These are phyloP conservation scores for Pestalotiopsis sp. DNA, from an alignment of 2,329 filamentous ascomycete species.

Conservation along the genomic window DNA sequence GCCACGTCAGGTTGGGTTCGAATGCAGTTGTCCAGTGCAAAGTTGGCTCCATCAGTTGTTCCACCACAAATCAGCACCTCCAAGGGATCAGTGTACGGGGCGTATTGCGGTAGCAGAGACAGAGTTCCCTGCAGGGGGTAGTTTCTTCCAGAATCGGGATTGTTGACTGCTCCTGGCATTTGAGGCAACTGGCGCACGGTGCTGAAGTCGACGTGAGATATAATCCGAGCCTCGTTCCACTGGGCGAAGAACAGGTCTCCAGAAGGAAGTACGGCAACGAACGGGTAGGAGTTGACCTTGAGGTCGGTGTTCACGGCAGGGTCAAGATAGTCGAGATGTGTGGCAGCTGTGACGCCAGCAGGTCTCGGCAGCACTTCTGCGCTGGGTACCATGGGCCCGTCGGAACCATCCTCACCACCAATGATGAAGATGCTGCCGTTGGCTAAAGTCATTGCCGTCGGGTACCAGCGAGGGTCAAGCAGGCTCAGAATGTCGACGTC, in stretches of 20 bases:
- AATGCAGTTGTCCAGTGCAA: conserved; percentile 62
- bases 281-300: conserved; percentile 64
- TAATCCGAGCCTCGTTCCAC: conserved; percentile 60
- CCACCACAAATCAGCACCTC: conserved; percentile 59
- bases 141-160: conserved; percentile 53
- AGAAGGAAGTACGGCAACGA: conserved; percentile 52
- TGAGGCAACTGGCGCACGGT: conserved; percentile 54
- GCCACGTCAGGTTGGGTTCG: conserved; percentile 53
- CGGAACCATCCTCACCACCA: conserved; percentile 55
- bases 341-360: conserved; percentile 36
- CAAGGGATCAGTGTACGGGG: conserved; percentile 52
- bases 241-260: conserved; percentile 60
- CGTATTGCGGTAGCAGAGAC: conserved; percentile 55
- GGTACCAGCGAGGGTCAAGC: conserved; percentile 57
- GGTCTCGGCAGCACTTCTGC: conserved; percentile 56
- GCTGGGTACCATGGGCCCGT: conserved; percentile 50
- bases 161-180: conserved; percentile 56
- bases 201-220: conserved; percentile 52
- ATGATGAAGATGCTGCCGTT: conserved; percentile 60
- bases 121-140: conserved; percentile 60
- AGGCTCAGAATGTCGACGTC: conserved; percentile 48
- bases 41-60: conserved; percentile 47
- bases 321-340: conserved; percentile 54
- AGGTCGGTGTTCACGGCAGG: conserved; percentile 42
- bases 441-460: conserved; percentile 53